A percentile compares a stretch with the other conserved stretches of the same genome.
Conservation (phyloP, 345 rosid species). For the Rhodamnia rubescens region DNA sequence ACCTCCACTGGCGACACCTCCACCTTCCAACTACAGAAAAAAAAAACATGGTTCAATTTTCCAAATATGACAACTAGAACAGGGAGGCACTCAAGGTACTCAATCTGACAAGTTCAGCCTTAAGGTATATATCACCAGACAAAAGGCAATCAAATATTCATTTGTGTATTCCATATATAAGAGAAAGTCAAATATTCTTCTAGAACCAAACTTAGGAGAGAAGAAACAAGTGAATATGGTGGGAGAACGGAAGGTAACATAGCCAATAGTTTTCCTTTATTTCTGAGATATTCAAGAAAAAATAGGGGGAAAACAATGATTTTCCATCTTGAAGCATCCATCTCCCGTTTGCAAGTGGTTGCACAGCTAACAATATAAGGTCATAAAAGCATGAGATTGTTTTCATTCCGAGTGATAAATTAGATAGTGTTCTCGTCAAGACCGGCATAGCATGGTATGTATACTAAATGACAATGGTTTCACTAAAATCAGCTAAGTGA, state of each 20-base stretch:
- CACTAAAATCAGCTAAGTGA: neutral
- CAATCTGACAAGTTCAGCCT: neutral
- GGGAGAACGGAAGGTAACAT: neutral
- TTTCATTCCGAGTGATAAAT: neutral
- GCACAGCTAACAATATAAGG: neutral
- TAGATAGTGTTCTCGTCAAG: neutral
- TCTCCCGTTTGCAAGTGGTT: neutral
- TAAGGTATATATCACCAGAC: neutral
- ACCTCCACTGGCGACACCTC: conserved; percentile 99
- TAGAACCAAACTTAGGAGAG: neutral
- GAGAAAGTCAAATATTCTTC: neutral
- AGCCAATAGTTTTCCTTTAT: neutral
- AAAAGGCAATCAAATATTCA: neutral
- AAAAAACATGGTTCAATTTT: neutral
- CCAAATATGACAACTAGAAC: neutral
- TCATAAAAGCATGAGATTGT: neutral
- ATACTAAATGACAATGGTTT: neutral
- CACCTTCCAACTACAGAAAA: conserved; percentile 66
- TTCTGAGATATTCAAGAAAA: neutral
- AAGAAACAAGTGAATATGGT: neutral
- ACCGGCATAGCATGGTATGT: neutral
- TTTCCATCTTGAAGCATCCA: neutral
- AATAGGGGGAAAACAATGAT: neutral
- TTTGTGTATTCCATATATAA: neutral
- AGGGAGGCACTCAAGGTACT: neutral